Base-by-base conservation (phyloP, 2,329 filamentous ascomycete genomes). In the Exophiala viscosa region DNA sequence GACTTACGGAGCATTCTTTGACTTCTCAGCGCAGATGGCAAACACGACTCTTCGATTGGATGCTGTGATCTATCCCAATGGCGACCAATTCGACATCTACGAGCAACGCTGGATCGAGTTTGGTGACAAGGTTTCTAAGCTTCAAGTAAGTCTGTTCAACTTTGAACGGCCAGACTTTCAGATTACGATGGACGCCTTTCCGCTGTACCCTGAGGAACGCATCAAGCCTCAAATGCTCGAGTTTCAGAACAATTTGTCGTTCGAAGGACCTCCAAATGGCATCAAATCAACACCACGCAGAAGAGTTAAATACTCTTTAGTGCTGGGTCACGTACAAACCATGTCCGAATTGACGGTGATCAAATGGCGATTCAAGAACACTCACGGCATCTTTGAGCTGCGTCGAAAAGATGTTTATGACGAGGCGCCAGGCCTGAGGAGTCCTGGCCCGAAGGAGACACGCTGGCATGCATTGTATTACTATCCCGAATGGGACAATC, bases 311-410 rank as follows among this genome's bases (percentile, higher is more conserved):
- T 61, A 58, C 31, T 53, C 54, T 6, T 48, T 18, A 8, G 52
- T 49, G n/a, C 46, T 55, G 5, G 20, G 14, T 9, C 49, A 46
- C 20, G 33, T 64, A 14, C 18, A 36, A 33, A 32, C 13, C 17
- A 49, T 73, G 35, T 61, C 70, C 6, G 71, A 75, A 48, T 70
- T 74, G 42, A 64, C 69, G 1, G 64, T 69, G 0, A 55, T 73
- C 23, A 64, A 65, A n/a, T 73, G 71, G 45, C 61, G 60, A 2
- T 60, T 75, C 36, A 72, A 68, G 48, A 63, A 65, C 5, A 73
- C 71, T 0, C 66, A 68, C 2, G 72, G 71, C 48, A 64, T 69
- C 7, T 64, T 76, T n/a, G 73, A 75, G 52, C 62, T 76, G 32
- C 66, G 70, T 7, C 68, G 72, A 4, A 73, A 72, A 48, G 73